Conservation (phyloP, 2,329 filamentous ascomycete species). For the Exserohilum rostratum region DNA sequence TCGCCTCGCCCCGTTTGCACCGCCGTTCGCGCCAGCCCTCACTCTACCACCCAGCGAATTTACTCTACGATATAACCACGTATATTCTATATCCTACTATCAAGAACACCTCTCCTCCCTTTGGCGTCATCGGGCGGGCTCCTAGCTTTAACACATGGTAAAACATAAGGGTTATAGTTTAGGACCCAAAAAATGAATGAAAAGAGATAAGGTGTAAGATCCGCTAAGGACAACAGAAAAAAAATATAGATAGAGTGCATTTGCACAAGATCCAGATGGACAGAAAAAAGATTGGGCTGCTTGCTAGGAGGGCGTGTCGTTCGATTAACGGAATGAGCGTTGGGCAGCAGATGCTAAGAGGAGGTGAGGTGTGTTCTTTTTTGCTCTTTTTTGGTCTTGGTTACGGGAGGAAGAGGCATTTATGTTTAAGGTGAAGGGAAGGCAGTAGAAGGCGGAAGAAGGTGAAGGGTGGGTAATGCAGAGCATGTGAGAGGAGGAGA, state of each 20-base stretch:
- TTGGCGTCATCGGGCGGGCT: slow-evolving; percentile 5
- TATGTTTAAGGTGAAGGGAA: too few species aligned
- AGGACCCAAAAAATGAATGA: background rate
- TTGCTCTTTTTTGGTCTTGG: background rate
- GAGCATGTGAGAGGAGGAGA: too few species aligned
- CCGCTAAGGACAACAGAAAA: too few species aligned
- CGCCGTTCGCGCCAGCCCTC: too few species aligned
- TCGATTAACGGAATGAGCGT: slow-evolving; percentile 1
- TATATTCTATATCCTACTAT: background rate
- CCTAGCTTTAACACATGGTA: background rate
- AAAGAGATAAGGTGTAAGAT: background rate
- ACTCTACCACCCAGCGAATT: background rate
- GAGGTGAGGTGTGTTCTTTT: background rate
- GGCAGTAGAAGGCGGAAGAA: background rate
- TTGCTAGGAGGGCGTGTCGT: slow-evolving; percentile 1
- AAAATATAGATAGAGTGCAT: too few species aligned
- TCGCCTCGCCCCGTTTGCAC: too few species aligned
- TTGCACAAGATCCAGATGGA: too few species aligned
- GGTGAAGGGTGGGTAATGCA: too few species aligned
- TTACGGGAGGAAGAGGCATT: too few species aligned
- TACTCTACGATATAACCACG: background rate
- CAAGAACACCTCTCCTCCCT: background rate
- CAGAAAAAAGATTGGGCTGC: background rate
- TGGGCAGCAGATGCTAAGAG: slow-evolving; percentile 3
- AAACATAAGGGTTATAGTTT: background rate